These are phyloP conservation scores for Huntiella moniliformis DNA, from an alignment of 2,329 filamentous ascomycete genomes.

Conservation along the genomic window DNA sequence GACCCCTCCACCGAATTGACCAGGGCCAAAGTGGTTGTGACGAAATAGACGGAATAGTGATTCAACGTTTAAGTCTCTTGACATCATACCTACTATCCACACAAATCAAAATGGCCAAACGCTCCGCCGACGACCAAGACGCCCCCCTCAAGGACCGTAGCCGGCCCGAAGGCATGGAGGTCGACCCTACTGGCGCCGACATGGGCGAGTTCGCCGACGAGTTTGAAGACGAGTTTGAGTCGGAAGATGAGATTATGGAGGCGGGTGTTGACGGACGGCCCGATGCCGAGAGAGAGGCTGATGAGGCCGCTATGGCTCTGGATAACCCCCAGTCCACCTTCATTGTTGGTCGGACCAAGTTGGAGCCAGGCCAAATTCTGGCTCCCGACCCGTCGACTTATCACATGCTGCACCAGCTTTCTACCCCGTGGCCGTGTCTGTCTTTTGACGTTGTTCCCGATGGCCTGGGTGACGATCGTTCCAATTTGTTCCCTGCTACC, in stretches of 20 bases:
- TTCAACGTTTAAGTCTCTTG: too few species aligned
- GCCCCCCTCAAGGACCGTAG: slow-evolving; percentile 40
- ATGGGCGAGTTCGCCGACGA: slow-evolving; percentile 87
- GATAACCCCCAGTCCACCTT: slow-evolving; percentile 68
- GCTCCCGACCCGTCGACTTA: slow-evolving; percentile 88
- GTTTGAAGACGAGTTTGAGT: slow-evolving; percentile 83
- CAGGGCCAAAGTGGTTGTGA: too few species aligned
- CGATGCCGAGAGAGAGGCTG: slow-evolving; percentile 79
- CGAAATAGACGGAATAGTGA: too few species aligned
- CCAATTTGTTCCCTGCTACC: slow-evolving; percentile 70
- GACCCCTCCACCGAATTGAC: too few species aligned
- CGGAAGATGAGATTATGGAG: slow-evolving; percentile 74
- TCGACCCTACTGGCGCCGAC: slow-evolving; percentile 25
- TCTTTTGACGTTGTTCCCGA: slow-evolving; percentile 89
- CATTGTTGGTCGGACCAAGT: slow-evolving; percentile 82
- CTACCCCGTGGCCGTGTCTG: slow-evolving; percentile 88
- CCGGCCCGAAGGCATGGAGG: slow-evolving; percentile 48
- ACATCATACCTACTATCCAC: too few species aligned
- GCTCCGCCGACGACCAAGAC: slow-evolving; percentile 30
- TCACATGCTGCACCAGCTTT: slow-evolving; percentile 90
- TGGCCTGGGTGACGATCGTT: slow-evolving; percentile 69
- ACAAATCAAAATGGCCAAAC: slow-evolving; percentile 35
- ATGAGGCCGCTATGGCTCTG: slow-evolving; percentile 83
- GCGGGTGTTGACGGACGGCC: slow-evolving; percentile 85
- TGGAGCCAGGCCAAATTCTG: slow-evolving; percentile 78